Evolutionary conservation across 2,329 filamentous ascomycete species (phyloP), one percentile per base, ranked within the genome.

Genomic region (Penicillium corylophilum): DNA sequence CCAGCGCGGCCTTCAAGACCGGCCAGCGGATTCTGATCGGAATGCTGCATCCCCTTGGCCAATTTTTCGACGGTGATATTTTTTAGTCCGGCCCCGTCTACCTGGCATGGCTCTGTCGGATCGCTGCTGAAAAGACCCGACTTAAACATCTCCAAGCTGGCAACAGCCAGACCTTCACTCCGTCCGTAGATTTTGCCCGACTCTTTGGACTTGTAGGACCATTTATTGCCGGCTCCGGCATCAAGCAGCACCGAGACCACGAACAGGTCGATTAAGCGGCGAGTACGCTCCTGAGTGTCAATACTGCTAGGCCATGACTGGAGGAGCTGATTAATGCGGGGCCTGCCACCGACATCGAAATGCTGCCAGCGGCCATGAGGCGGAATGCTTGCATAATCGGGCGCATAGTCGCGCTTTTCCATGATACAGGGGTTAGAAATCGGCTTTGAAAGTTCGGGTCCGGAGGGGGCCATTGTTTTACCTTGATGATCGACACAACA

Each of bases 401-500:
- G 82, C 28, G 80, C 83, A 70, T 85, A 88, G 70, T 89, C 86
- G 8, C 35, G 35, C 35, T 38, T 73, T 86, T 79, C 86, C 88
- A 16, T 43, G 45, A 29, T 42, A 48, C 12, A 20, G 13, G 44
- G 9, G 44, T 58, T 44, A 53, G 50, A 13, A 38, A 40, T 42
- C 13, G 38, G 24, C 23, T 35, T 41, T 13, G 26, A 28, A 10
- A 41, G 13, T 24, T 28, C 15, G 12, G 29, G 24, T 28, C 26
- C 3, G 6, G 7, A 9, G 15, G 16, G n/a, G 15, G 35, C 16
- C 29, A 31, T 31, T n/a, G n/a, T 12, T 55, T 60, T 76, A 92
- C 91, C 87, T 95, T 96, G 77, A 96, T 95, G 58, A 96, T 93
- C 36, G 88, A 86, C n/a, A 93, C 86, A 9, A 96, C 88, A 69